Evolutionary conservation across 371 early-diverging fungal species (phyloP).

Genomic region (Saksenaea oblongispora): DNA sequence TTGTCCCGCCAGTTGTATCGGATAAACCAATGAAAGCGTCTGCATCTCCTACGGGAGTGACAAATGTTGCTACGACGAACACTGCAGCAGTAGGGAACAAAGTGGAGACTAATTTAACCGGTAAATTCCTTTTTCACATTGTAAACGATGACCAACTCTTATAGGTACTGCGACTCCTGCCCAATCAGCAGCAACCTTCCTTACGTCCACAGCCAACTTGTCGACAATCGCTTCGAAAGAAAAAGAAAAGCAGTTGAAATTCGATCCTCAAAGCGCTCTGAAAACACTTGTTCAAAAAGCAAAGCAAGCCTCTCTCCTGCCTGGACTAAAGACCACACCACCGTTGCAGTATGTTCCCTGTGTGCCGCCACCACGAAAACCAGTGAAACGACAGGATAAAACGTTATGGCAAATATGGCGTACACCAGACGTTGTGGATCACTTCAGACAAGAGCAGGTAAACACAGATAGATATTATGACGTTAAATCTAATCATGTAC

Average conservation of each 20-base stretch:
- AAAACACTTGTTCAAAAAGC: not conserved
- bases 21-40: not conserved
- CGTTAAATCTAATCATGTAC: not conserved
- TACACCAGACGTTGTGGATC: not conserved
- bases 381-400: constrained; percentile 8
- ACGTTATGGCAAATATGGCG: constrained; percentile 5
- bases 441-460: constrained; percentile 7
- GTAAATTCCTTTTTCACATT: not conserved
- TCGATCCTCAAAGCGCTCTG: not conserved
- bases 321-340: not conserved
- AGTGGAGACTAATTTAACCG: not conserved
- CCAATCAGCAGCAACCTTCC: not conserved
- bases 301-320: not conserved
- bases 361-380: constrained; percentile 3
- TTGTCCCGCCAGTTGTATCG: not conserved
- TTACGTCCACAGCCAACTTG: not conserved
- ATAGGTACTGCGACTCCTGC: not conserved
- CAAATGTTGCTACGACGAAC: no score
- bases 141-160: not conserved
- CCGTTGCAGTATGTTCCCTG: not conserved
- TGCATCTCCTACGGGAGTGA: no score
- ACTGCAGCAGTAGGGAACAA: no score
- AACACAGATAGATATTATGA: not conserved
- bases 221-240: not conserved
- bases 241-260: not conserved